phyloP scores from a whole-genome alignment of 140 eudicot genomes.

The Stevia rebaudiana region DNA sequence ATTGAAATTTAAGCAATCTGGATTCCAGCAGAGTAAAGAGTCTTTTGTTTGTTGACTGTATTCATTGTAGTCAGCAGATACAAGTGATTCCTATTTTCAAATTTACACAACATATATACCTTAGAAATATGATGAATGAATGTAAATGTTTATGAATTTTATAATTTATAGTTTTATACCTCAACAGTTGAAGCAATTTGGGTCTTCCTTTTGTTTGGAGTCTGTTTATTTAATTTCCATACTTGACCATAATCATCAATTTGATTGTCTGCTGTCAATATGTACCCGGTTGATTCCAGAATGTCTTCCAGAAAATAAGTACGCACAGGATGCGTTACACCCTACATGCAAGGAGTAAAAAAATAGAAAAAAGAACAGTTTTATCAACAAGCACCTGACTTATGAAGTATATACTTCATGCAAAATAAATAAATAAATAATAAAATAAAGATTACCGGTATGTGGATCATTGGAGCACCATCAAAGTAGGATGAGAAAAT shows the following conservation, averaged over 20 bases:
- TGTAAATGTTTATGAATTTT: background rate
- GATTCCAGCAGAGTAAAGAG: slow-evolving; percentile 85
- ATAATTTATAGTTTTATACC: slow-evolving; percentile 37
- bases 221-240: slow-evolving; percentile 77
- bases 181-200: slow-evolving; percentile 72
- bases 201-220: slow-evolving; percentile 70
- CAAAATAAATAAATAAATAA: background rate
- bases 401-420: background rate
- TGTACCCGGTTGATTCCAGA: slow-evolving; percentile 69
- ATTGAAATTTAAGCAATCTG: slow-evolving; percentile 69
- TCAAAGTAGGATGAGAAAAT: slow-evolving; percentile 71
- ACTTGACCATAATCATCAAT: slow-evolving; percentile 80
- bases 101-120: slow-evolving; percentile 15
- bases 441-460: slow-evolving; percentile 38
- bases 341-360: slow-evolving; percentile 37
- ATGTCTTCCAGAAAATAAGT: slow-evolving; percentile 67
- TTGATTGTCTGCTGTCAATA: slow-evolving; percentile 66
- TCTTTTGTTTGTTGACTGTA: slow-evolving; percentile 58
- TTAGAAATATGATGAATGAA: background rate
- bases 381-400: background rate
- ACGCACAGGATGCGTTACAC: slow-evolving; percentile 66
- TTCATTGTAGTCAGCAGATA: slow-evolving; percentile 60
- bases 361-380: background rate
- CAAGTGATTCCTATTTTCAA: slow-evolving; percentile 57
- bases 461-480: slow-evolving; percentile 64